Base-by-base conservation (phyloP, 2,329 filamentous ascomycete genomes). In the Ophiobolus disseminans region DNA sequence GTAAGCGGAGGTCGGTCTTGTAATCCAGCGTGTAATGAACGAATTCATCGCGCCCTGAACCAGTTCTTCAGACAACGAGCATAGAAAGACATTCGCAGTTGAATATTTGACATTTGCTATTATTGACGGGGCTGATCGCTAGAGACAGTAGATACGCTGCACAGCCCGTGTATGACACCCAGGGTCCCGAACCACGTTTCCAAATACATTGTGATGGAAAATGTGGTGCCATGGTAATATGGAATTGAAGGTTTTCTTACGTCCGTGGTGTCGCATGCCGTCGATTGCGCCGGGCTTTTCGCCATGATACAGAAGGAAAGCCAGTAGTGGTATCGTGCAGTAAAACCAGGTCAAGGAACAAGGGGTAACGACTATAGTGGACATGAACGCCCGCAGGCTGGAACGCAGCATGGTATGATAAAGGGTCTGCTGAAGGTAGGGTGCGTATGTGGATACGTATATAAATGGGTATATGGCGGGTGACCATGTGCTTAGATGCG, bases 401-500 rank as follows among this genome's bases (percentile, higher is more conserved):
- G 19, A 36, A 26, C 22, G 19, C 20, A 35, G 9, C 16, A 31
- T 21, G 16, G 26, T 32, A 14, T 5, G 40, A 21, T 25, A 36
- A 39, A 45, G 17, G 26, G 20, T 19, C 34, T 26, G 22, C 14
- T 39, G 36, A 21, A 25, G 16, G 28, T 14, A 23, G 13, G 20
- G 19, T 34, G n/a, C 28, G 22, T 17, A 25, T 14, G 25, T 36
- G 22, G 25, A 37, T 30, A 23, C 41, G 34, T 37, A 37, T 44
- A 28, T 26, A 19, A n/a, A n/a, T 25, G 28, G 35, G 43, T 34
- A 35, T 46, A 35, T 40, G 21, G 36, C 36, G 25, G n/a, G 26
- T 23, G 28, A 17, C 25, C 13, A 23, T 35, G 43, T 40, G 34
- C 37, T 58, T 42, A 66, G 21, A 64, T 64, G 28, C 63, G 63